Evolutionary conservation across 805 yeast genomes (phyloP), one percentile per base, ranked within the genome.

Genomic region (Phaffomyces antillensis): DNA sequence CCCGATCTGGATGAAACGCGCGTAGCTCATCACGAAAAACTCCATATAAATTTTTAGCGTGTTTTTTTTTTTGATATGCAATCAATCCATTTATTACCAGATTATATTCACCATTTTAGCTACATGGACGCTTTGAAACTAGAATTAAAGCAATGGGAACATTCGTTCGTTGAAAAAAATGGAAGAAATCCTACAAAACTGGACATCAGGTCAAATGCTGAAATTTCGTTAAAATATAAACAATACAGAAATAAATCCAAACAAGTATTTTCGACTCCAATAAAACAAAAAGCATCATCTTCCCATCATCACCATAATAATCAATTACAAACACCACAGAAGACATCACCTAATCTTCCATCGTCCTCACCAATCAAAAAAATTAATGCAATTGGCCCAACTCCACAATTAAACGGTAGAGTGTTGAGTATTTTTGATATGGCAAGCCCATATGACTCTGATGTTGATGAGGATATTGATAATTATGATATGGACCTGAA

Each of bases 321-420:
- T 20, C 42, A 52, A 17, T 37, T 52, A 23, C 37, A 48, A 7
- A 55, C 59, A 3, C 59, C 59, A 9, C 53, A 53, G 28, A 52
- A 53, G 41, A 52, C 60, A 4, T 54, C 59, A 8, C 57, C 62
- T 10, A 36, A 46, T 5, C 31, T 30, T 2, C 39, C 50, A 8
- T 38, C 39, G 11, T 42, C 13, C 4, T 28, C 37, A 3, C 42
- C 52, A 17, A 17, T 9, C 52, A 48, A 10, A 28, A 13, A 6
- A 17, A 6, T 42, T 48, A 8, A 41, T 0, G 84, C 79, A 48
- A 59, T 86, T 12, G 95, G 95, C 0, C 96, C 96, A 1, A 87
- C 96, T 0, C 96, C 96, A 0, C 96, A 87, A 53, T 72, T 86
- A 10, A 72, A 81, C 49, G 96, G 96, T 0, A 75, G 83, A 43